phyloP scores from a whole-genome alignment of 2,329 filamentous ascomycete genomes.

The Pezicula rhizophila region DNA sequence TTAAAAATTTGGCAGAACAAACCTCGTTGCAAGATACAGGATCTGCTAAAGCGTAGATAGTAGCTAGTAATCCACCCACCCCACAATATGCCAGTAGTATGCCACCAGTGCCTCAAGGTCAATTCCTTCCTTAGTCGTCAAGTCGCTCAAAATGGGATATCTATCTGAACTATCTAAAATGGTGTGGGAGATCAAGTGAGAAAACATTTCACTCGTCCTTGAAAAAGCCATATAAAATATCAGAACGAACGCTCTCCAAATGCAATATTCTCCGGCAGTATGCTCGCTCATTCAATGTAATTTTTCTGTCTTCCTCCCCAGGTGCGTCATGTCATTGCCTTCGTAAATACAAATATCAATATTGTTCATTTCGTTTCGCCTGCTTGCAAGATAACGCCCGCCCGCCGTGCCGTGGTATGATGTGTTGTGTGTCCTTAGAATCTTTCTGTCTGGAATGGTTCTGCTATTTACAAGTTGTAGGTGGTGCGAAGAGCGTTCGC shows the following conservation, averaged over 20 bases:
- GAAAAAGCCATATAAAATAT: not conserved
- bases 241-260: no score
- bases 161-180: slow-evolving; percentile 1
- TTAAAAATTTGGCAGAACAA: no score
- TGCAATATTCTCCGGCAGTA: not conserved
- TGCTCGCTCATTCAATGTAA: not conserved
- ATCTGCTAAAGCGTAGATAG: no score
- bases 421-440: slow-evolving; percentile 24
- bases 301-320: not conserved
- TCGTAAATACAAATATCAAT: slow-evolving; percentile 11
- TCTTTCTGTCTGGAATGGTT: slow-evolving; percentile 8
- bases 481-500: slow-evolving; percentile 19
- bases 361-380: slow-evolving; percentile 3
- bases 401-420: slow-evolving; percentile 28
- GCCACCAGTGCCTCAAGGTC: no score
- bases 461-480: slow-evolving; percentile 28
- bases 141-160: not conserved
- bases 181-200: no score
- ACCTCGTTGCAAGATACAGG: no score
- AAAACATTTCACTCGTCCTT: not conserved
- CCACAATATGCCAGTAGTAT: no score
- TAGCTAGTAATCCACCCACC: no score
- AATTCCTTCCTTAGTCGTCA: not conserved
- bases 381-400: not conserved
- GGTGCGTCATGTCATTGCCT: slow-evolving; percentile 3